Conservation (phyloP, 768 basidiomycete species). For the Cystofilobasidium bisporidii region DNA sequence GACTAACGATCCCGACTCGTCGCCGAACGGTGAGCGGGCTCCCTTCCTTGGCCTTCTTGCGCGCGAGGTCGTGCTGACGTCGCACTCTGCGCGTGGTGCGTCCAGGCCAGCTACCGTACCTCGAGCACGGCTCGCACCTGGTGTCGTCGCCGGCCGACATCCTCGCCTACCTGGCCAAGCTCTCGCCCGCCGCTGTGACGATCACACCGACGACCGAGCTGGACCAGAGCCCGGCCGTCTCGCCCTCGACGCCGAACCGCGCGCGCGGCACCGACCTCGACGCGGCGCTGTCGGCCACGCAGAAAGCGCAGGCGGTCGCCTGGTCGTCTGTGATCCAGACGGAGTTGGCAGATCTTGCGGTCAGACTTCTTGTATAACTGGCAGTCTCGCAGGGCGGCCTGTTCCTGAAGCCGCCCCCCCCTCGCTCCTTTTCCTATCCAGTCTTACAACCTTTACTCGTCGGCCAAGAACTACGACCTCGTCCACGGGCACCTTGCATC, state of each 20-base stretch:
- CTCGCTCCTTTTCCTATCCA: neutral
- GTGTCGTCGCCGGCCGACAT: slow-evolving; percentile 9
- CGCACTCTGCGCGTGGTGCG: too few species aligned
- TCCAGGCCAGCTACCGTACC: slow-evolving; percentile 26
- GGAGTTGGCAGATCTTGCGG: slow-evolving; percentile 25
- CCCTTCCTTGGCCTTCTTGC: neutral
- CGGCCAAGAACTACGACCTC: slow-evolving; percentile 18
- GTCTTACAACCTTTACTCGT: slow-evolving; percentile 23
- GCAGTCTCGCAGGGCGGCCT: too few species aligned
- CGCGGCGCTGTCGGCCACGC: neutral
- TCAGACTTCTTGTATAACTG: neutral
- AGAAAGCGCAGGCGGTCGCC: slow-evolving; percentile 20
- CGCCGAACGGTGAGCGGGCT: slow-evolving; percentile 20
- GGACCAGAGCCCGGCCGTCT: neutral
- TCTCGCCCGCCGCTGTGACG: slow-evolving; percentile 7
- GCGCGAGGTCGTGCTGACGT: too few species aligned
- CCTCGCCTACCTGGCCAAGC: slow-evolving; percentile 16
- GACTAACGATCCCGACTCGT: slow-evolving; percentile 24
- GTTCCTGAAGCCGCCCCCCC: too few species aligned
- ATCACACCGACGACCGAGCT: neutral
- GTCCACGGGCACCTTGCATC: slow-evolving; percentile 22
- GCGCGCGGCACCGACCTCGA: slow-evolving; percentile 18
- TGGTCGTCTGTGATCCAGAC: slow-evolving; percentile 24
- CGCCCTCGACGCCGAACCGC: neutral
- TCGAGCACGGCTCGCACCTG: slow-evolving; percentile 18